Base-by-base conservation (phyloP, 768 basidiomycete species). In the Boletales sp. region DNA sequence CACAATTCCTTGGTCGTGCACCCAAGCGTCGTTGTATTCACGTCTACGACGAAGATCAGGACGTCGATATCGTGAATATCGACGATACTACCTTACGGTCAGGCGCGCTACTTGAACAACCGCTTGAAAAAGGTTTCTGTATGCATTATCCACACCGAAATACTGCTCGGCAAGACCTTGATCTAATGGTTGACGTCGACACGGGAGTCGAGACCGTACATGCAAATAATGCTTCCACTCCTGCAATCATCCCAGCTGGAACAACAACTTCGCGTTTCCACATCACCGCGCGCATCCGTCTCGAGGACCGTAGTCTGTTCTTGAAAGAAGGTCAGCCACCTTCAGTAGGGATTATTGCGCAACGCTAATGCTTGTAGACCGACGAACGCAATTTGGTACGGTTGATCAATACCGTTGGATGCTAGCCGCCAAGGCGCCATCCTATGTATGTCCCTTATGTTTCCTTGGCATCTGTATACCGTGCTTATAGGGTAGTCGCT, bases 371-470 rank as follows among this genome's bases (percentile, higher is more conserved):
- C 35, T 6, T 19, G 11, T 45, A 79, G 75, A 65, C 27, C 68
- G 65, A 17, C 71, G 74, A 17, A 47, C 57, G 9, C 45, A 51
- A 47, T 30, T 53, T 30, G 32, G 59, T 45, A 43, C 54, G 52
- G 36, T 63, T 59, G 56, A 76, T 55, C 62, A 75, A 4, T 78
- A 78, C 57, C 66, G 70, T n/a, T 81, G 78, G 78, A 70, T 73
- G 57, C 52, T 80, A 8, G 60, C 60, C 12, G 65, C 78, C 8
- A 69, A 68, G 1, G 66, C 79, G 13, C 77, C 78, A 5, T 75
- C 74, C 29, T 79, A 79, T 55, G 77, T 79, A 43, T 31, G 78
- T 67, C 19, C 14, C 18, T 36, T 45, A 19, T n/a, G 34, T 48
- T 17, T 44, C 17, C 36, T 14, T 36, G 14, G 45, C 43, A n/a